A percentile compares a stretch with the other conserved stretches of the same genome.
Evolutionary conservation across 2,329 filamentous ascomycete genomes (phyloP).

Genomic region (Aspergillus pseudoterreus): DNA sequence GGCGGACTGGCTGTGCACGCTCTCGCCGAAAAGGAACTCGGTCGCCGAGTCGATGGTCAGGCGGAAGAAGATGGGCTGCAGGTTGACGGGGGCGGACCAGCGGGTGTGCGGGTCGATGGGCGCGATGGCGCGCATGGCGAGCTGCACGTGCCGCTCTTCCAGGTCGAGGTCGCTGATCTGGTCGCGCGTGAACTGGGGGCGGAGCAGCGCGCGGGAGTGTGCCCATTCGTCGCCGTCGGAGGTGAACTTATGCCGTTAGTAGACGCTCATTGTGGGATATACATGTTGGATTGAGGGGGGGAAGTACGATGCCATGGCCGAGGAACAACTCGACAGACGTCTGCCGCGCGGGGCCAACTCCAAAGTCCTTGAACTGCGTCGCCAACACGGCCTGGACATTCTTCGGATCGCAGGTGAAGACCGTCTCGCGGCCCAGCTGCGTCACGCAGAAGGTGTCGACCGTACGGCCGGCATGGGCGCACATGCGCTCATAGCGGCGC

Average conservation of each 20-base stretch:
- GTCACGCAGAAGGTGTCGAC: conserved; percentile 24
- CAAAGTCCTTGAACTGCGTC: conserved; percentile 78
- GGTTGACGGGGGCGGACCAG: conserved; percentile 57
- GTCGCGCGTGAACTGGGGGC: conserved; percentile 83
- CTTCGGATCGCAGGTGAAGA: conserved; percentile 34
- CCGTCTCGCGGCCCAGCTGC: conserved; percentile 20
- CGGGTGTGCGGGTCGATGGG: conserved; percentile 49
- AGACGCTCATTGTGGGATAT: no score
- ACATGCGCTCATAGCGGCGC: conserved; percentile 17
- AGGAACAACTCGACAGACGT: conserved; percentile 49
- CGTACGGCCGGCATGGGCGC: conserved; percentile 20
- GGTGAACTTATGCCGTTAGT: conserved; percentile 43
- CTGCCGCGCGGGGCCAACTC: conserved; percentile 72
- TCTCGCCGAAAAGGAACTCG: conserved; percentile 77
- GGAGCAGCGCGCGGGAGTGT: conserved; percentile 71
- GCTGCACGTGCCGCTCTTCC: conserved; percentile 74
- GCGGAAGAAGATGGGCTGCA: conserved; percentile 77
- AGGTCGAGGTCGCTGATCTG: conserved; percentile 76
- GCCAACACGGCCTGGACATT: conserved; percentile 85
- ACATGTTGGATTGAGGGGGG: background rate
- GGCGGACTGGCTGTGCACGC: conserved; percentile 56
- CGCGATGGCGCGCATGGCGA: conserved; percentile 63
- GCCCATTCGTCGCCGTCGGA: conserved; percentile 79
- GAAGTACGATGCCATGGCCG: conserved; percentile 44
- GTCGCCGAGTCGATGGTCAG: conserved; percentile 82